Percentiles rank a stretch among this genome's conserved stretches.
These are phyloP conservation scores for Solanum arcanum DNA, from an alignment of 257 asterid genomes.

Conservation along the genomic window DNA sequence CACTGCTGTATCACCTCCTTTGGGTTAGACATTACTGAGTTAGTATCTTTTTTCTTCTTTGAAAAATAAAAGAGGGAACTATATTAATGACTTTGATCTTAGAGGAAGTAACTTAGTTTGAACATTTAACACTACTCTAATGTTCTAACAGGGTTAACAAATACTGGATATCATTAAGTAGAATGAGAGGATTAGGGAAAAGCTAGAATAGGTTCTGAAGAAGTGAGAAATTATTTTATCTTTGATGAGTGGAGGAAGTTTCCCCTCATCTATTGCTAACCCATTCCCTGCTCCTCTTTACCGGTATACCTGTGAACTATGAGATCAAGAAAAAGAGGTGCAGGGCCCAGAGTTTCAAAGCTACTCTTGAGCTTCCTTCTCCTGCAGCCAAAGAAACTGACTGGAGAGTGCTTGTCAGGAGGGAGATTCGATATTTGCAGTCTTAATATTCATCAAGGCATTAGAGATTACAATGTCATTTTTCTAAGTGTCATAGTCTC, in stretches of 20 bases:
- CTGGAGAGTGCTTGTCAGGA: slow-evolving; percentile 7
- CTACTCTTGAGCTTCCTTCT: slow-evolving; percentile 21
- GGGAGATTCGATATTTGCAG: background rate
- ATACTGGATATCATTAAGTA: background rate
- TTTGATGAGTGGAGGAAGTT: background rate
- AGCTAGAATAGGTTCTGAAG: background rate
- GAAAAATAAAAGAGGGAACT: background rate
- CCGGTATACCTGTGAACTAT: slow-evolving; percentile 23
- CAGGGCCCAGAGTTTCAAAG: slow-evolving; percentile 18
- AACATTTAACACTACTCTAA: background rate
- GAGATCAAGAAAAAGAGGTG: slow-evolving; percentile 35
- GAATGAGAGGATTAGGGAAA: background rate
- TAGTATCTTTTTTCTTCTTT: background rate
- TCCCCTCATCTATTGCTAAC: background rate
- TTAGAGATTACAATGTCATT: background rate
- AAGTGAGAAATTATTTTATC: background rate
- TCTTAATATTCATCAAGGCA: background rate
- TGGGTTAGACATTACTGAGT: background rate
- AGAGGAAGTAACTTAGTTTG: background rate
- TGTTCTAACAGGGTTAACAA: background rate
- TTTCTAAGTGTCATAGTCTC: background rate
- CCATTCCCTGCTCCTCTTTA: background rate
- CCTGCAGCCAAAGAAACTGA: slow-evolving; percentile 21
- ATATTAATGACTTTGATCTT: background rate
- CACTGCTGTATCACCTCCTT: no score